These are phyloP conservation scores for Alloascoidea hylecoeti DNA, from an alignment of 805 yeast species.

Conservation along the genomic window DNA sequence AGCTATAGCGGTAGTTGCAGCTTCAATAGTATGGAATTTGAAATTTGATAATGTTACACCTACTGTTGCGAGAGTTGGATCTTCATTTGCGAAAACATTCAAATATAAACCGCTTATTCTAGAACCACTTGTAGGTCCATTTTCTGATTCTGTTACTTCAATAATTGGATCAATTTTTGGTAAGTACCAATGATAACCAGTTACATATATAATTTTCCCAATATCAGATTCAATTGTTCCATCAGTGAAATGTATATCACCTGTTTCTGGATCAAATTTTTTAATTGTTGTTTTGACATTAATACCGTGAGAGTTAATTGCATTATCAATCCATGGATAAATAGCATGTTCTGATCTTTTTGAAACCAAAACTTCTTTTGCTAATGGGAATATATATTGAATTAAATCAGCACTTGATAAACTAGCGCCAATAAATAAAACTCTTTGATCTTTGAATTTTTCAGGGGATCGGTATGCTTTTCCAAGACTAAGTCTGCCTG, in stretches of 20 bases:
- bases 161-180: constrained; percentile 13
- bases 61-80: constrained; percentile 18
- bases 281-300: constrained; percentile 1
- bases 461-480: constrained; percentile 24
- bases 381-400: constrained; percentile 14
- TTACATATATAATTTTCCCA: constrained; percentile 20
- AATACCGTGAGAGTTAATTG: constrained; percentile 4
- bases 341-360: constrained; percentile 5
- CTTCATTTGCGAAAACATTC: constrained; percentile 21
- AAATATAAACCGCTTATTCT: constrained; percentile 19
- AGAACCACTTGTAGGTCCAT: constrained; percentile 13
- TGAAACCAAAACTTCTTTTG: constrained; percentile 5
- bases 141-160: constrained; percentile 1
- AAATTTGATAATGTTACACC: constrained; percentile 4
- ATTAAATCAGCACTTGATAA: constrained; percentile 4
- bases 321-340: constrained; percentile 7
- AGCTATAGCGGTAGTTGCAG: constrained; percentile 50
- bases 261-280: constrained; percentile 2
- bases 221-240: constrained; percentile 10
- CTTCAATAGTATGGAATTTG: background rate
- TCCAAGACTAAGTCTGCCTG: constrained; percentile 25
- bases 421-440: constrained; percentile 17
- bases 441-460: constrained; percentile 20
- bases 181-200: constrained; percentile 23
- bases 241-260: constrained; percentile 7